phyloP scores from a whole-genome alignment of 148 eudicot species.

The Polygonum maritimum region DNA sequence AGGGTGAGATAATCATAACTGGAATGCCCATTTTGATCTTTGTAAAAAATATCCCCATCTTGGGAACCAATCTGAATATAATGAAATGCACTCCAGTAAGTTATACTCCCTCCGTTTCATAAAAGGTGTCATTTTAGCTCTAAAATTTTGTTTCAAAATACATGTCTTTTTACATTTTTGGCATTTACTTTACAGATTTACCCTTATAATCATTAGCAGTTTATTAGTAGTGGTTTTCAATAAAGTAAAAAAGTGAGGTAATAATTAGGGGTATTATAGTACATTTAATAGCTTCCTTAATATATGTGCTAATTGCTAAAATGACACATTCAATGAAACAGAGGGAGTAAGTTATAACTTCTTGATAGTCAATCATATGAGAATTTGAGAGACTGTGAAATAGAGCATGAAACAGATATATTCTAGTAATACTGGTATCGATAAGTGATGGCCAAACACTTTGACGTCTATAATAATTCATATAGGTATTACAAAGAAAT shows the following conservation, averaged over 20 bases:
- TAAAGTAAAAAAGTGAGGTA: too few species aligned
- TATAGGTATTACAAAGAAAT: not conserved
- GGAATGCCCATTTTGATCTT: conserved; percentile 22
- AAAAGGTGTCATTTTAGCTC: too few species aligned
- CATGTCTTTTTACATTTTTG: too few species aligned
- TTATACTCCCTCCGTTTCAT: too few species aligned
- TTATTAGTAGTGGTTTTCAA: too few species aligned
- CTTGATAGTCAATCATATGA: not conserved
- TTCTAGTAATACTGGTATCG: not conserved
- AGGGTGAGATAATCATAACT: conserved; percentile 48
- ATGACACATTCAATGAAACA: too few species aligned
- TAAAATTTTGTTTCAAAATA: too few species aligned
- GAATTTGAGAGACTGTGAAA: not conserved
- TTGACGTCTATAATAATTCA: not conserved
- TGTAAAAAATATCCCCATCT: conserved; percentile 45
- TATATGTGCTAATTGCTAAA: too few species aligned
- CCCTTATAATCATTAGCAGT: too few species aligned
- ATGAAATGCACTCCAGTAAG: not conserved
- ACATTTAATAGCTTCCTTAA: too few species aligned
- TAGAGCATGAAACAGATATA: not conserved
- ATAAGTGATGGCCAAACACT: not conserved
- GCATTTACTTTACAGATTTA: too few species aligned
- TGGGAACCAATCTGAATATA: conserved; percentile 41
- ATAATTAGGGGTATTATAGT: too few species aligned
- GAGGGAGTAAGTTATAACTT: not conserved